A percentile compares a stretch with the other conserved stretches of the same genome.
Evolutionary conservation across 768 basidiomycete genomes (phyloP).

Genomic region (Pulveroboletus sp.): DNA sequence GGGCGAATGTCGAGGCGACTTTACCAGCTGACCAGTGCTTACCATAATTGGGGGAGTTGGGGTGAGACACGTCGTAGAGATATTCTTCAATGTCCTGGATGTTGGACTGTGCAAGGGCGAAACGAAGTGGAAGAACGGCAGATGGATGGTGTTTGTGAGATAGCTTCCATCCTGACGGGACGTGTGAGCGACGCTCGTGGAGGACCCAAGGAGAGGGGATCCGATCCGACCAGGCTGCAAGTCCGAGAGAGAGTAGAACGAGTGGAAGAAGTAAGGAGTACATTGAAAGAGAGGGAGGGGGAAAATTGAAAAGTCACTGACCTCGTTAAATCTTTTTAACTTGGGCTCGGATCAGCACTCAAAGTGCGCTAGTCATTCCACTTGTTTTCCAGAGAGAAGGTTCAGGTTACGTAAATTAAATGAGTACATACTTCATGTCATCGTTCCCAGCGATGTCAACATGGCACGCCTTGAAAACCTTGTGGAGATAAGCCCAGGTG

Average conservation of each 20-base stretch:
- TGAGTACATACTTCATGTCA: no score
- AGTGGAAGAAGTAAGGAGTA: conserved; percentile 19
- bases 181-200: conserved; percentile 25
- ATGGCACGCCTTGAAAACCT: no score
- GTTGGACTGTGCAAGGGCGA: conserved; percentile 43
- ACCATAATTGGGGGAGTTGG: conserved; percentile 41
- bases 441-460: no score
- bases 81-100: conserved; percentile 36
- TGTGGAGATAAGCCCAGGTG: no score
- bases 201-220: conserved; percentile 3
- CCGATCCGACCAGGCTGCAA: conserved; percentile 8
- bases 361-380: neutral
- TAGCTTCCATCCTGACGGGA: conserved; percentile 37
- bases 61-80: conserved; percentile 41
- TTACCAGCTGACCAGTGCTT: conserved; percentile 40
- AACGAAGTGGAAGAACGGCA: conserved; percentile 38
- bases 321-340: neutral
- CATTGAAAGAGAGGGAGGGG: conserved; percentile 2
- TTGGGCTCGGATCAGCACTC: no score
- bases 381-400: no score
- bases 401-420: no score
- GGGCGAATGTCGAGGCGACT: conserved; percentile 41
- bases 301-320: neutral
- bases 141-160: conserved; percentile 29
- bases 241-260: conserved; percentile 18